Percentiles rank a stretch among this genome's conserved stretches.
phyloP scores from a whole-genome alignment of 371 early-diverging fungal genomes.

The Mortierella sp. region DNA sequence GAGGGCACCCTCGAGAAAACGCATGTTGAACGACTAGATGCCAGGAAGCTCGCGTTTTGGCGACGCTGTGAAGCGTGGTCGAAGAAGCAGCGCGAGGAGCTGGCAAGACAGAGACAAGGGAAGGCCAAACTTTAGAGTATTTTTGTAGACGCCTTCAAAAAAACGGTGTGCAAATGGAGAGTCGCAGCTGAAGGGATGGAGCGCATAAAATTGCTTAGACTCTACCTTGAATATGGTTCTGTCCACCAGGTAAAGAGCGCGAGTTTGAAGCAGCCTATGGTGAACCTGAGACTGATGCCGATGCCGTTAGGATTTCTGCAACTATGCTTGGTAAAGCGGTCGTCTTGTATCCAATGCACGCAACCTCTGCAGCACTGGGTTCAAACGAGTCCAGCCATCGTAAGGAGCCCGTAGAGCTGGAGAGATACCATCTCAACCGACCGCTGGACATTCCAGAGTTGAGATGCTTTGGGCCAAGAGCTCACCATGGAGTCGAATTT shows the following conservation, averaged over 20 bases:
- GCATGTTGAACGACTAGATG: slow-evolving; percentile 42
- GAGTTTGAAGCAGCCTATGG: no score
- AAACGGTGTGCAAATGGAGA: no score
- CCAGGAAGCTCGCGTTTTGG: slow-evolving; percentile 43
- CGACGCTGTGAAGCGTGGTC: slow-evolving; percentile 26
- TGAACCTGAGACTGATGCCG: no score
- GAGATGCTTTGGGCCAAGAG: slow-evolving; percentile 30
- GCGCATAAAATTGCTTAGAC: no score
- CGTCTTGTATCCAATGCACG: slow-evolving; percentile 46
- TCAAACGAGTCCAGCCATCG: not conserved
- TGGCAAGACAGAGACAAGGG: no score
- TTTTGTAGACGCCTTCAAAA: no score
- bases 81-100: slow-evolving; percentile 21
- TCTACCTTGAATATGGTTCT: no score
- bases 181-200: no score
- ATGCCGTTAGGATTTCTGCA: no score
- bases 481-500: slow-evolving; percentile 45
- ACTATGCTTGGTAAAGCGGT: no score
- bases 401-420: slow-evolving; percentile 15
- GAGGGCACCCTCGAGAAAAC: slow-evolving; percentile 40
- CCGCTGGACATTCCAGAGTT: slow-evolving; percentile 39
- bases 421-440: slow-evolving; percentile 40
- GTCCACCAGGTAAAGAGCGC: slow-evolving; percentile 43
- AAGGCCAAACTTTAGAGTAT: no score
- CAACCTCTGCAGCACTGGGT: slow-evolving; percentile 22